Base-by-base conservation (phyloP, 2,329 filamentous ascomycete species). In the Penicillium sp. region DNA sequence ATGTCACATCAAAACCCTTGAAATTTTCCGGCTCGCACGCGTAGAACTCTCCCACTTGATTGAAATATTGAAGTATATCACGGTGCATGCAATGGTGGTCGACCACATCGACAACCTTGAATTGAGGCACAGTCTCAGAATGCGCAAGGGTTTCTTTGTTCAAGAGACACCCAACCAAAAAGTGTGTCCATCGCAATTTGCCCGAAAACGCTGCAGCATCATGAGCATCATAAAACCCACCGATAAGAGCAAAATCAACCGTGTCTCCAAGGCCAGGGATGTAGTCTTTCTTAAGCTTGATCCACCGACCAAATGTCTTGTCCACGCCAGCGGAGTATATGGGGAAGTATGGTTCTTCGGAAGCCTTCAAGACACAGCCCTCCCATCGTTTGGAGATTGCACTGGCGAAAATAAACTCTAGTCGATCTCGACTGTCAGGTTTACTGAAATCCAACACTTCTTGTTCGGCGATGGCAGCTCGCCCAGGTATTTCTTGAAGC, bases 251-350 rank as follows among this genome's bases (percentile, higher is more conserved):
- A 65, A 96, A 89, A 68, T 96, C 92, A 9, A 88, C 88, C 28
- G 90, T 84, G 54, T 95, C 91, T 0, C 90, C 90, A 66, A 93
- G 83, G 2, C 84, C 84, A 24, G 81, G 79, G 34, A 95, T 82
- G 63, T 95, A 95, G 64, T 94, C 89, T 64, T 90, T 90, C 70
- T 96, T 96, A 39, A 96, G 71, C 71, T 96, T 96, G 64, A 96
- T 89, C 67, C 85, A 87, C 76, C 28, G 77, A 57, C 61, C 72
- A 60, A 61, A 42, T 59, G 62, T 65, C 52, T 43, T 61, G 51
- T 63, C 63, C 18, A 50, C 66, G 42, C 60, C 42, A 64, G 63
- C 28, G 56, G 65, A 58, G 80, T 82, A 58, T 1, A 74, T 62
- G 50, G 83, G 76, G 57, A 95, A 89, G 65, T 95, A 96, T 0